Conservation (phyloP, 2,329 filamentous ascomycete genomes). For the Pezicula radicicola region DNA sequence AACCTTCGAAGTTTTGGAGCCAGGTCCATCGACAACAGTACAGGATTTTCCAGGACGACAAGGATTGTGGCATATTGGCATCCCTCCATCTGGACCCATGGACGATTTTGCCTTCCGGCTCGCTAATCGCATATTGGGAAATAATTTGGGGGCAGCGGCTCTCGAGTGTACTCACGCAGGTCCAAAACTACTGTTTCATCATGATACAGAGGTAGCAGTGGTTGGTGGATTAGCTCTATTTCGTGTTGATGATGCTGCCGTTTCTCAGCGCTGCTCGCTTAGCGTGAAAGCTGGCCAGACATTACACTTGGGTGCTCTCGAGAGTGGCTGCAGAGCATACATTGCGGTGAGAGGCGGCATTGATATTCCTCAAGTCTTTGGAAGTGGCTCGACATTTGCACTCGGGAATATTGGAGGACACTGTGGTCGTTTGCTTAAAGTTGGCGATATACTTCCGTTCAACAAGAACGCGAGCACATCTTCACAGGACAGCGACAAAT, state of each 20-base stretch:
- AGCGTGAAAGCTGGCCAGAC: slow-evolving; percentile 45
- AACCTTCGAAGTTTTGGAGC: slow-evolving; percentile 31
- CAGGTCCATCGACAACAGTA: slow-evolving; percentile 32
- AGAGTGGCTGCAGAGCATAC: slow-evolving; percentile 49
- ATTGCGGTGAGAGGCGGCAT: slow-evolving; percentile 54
- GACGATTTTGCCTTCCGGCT: slow-evolving; percentile 36
- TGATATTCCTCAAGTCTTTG: slow-evolving; percentile 30
- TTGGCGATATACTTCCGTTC: slow-evolving; percentile 28
- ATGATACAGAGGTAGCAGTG: slow-evolving; percentile 48
- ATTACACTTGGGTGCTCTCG: slow-evolving; percentile 52
- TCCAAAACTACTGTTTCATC: slow-evolving; percentile 52
- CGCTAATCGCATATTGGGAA: slow-evolving; percentile 57
- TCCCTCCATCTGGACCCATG: slow-evolving; percentile 38
- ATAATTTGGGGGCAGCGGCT: slow-evolving; percentile 44
- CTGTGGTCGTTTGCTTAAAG: slow-evolving; percentile 29
- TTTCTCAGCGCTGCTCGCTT: slow-evolving; percentile 25
- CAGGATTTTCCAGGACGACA: slow-evolving; percentile 37
- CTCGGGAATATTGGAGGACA: slow-evolving; percentile 32
- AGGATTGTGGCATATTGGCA: slow-evolving; percentile 34
- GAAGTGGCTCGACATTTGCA: slow-evolving; percentile 30
- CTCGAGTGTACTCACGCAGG: slow-evolving; percentile 60
- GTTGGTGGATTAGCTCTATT: slow-evolving; percentile 46
- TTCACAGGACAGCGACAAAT: background rate
- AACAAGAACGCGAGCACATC: background rate
- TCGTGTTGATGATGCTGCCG: background rate